These are phyloP conservation scores for Parathielavia hyrcaniae DNA, from an alignment of 495 filamentous ascomycete genomes.

Conservation along the genomic window DNA sequence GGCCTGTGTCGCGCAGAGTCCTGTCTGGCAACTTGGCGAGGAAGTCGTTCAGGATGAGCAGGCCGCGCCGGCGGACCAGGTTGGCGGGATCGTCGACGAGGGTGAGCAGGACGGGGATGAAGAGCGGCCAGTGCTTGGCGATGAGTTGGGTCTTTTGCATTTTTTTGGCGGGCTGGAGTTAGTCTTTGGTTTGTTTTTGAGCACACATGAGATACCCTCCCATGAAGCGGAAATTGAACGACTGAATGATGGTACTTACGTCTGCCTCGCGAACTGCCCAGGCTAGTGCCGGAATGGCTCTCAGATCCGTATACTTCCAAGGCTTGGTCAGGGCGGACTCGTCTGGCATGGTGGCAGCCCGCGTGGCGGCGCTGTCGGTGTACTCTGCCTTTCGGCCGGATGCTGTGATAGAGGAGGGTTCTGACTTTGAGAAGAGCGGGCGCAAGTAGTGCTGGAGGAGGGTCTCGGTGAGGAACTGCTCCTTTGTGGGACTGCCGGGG, in stretches of 20 bases:
- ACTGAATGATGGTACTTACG: conserved; percentile 28
- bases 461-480: conserved; percentile 47
- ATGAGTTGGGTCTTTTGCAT: conserved; percentile 20
- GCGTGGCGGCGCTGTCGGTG: conserved; percentile 36
- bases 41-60: conserved; percentile 53
- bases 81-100: conserved; percentile 65
- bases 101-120: conserved; percentile 75
- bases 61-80: conserved; percentile 53
- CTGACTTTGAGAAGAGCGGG: conserved; percentile 65
- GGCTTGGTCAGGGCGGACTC: conserved; percentile 55
- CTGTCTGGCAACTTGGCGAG: conserved; percentile 52
- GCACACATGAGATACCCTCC: conserved; percentile 2
- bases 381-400: conserved; percentile 54
- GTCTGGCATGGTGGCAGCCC: conserved; percentile 36
- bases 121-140: conserved; percentile 60
- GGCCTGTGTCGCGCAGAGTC: conserved; percentile 64
- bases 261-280: conserved; percentile 56
- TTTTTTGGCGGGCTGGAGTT: conserved; percentile 4
- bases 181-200: background rate
- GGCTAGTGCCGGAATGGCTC: conserved; percentile 55
- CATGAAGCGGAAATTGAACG: background rate
- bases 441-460: conserved; percentile 52
- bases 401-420: conserved; percentile 55
- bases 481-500: conserved; percentile 3
- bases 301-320: conserved; percentile 64